Evolutionary conservation across 805 yeast genomes (phyloP), one percentile per base, ranked within the genome.

Genomic region (Saturnispora sekii): DNA sequence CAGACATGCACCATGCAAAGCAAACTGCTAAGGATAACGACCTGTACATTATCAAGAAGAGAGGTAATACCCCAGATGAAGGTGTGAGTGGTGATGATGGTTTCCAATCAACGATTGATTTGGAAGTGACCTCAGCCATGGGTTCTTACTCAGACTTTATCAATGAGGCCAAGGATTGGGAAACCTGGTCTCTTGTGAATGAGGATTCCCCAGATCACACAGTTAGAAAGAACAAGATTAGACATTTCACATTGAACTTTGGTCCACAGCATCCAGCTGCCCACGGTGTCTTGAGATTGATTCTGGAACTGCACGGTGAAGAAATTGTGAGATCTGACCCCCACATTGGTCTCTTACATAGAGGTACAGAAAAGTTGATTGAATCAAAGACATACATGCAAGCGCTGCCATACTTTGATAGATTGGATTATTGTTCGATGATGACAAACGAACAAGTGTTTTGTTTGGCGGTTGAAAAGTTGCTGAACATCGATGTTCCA

Each of bases 261-360:
- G 95, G 95, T 32, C 95, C 95, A 40, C 95, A 85, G 68, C 95
- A 85, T 69, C 95, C 95, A 18, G 95, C 95, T 50, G 95, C 95
- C 28, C 95, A 85, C 69, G 95, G 95, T 54, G 95, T 85, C 65
- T 70, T 85, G 69, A 76, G 95, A 62, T 72, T 85, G 64, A 86
- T 85, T 64, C 69, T 85, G 59, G 95, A 85, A 67, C 74, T 85
- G 50, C 84, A 83, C 59, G 95, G 95, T 54, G 95, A 85, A 66
- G 95, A 85, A 64, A 81, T 86, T 55, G 76, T 86, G 40, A 75
- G 95, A 55, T 72, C 89, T 4, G 95, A 85, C 61, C 95, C 95
- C 34, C 95, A 85, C 63, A 85, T 85, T 52, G 95, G 95, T 32
- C 69, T 85, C 60, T 73, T 85, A 54, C 95, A 85, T 65, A 73